Evolutionary conservation across 1,284 basidiomycete species (phyloP).

Genomic region (Puccinia novopanici): DNA sequence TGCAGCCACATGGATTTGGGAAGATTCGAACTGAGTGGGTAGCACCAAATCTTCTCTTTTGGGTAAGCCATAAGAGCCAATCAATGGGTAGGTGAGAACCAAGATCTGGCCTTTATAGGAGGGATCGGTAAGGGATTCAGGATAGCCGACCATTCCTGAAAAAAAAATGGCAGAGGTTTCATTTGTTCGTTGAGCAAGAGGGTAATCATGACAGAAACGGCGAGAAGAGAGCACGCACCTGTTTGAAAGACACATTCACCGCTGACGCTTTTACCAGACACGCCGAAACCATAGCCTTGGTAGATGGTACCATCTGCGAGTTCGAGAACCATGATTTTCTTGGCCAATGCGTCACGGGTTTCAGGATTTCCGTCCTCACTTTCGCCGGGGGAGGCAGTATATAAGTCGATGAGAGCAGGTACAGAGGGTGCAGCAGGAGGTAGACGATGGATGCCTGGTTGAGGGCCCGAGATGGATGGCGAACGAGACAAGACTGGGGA

Average conservation of each 20-base stretch:
- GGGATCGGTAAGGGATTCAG: conserved; percentile 96
- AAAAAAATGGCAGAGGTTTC: conserved; percentile 11
- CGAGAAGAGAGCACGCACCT: conserved; percentile 66
- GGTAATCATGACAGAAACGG: neutral
- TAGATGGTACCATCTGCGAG: conserved; percentile 86
- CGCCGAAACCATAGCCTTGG: conserved; percentile 90
- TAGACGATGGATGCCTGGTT: conserved; percentile 35
- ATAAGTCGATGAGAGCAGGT: conserved; percentile 9
- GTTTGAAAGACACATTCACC: conserved; percentile 99
- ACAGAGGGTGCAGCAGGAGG: conserved; percentile 45
- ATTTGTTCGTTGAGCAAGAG: conserved; percentile 28
- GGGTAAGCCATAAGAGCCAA: conserved; percentile 99
- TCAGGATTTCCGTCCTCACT: conserved; percentile 43
- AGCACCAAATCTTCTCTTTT: conserved; percentile 15
- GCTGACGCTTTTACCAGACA: conserved; percentile 81
- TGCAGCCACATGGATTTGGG: conserved; percentile 86
- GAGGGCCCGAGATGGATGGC: conserved; percentile 41
- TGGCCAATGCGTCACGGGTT: conserved; percentile 51
- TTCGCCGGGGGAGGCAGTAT: conserved; percentile 41
- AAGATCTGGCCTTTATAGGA: conserved; percentile 99
- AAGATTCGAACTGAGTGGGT: conserved; percentile 74
- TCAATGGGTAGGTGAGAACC: conserved; percentile 91
- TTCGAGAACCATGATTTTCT: conserved; percentile 72
- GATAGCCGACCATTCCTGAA: conserved; percentile 97
- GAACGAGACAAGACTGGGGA: conserved; percentile 50